Conservation (phyloP, 768 basidiomycete genomes). For the Termitomyces bulborhizus region DNA sequence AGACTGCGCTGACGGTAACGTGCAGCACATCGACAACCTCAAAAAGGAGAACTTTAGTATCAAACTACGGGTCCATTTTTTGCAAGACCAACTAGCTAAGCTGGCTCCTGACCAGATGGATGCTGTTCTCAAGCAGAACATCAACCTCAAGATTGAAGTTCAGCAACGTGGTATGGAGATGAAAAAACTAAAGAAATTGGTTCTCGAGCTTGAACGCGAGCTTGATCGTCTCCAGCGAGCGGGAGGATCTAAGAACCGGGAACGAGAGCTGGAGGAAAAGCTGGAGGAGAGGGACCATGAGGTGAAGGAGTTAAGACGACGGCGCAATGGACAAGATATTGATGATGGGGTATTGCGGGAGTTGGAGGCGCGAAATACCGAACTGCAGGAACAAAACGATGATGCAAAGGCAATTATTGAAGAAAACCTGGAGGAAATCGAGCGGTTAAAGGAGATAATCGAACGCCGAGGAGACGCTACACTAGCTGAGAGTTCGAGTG, state of each 20-base stretch:
- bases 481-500: conserved; percentile 29
- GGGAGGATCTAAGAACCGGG: conserved; percentile 40
- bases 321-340: conserved; percentile 31
- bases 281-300: conserved; percentile 71
- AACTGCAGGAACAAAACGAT: conserved; percentile 71
- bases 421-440: conserved; percentile 82
- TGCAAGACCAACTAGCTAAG: conserved; percentile 87
- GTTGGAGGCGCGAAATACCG: conserved; percentile 53
- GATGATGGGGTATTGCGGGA: conserved; percentile 51
- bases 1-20: background rate
- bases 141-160: conserved; percentile 88
- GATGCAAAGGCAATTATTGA: conserved; percentile 62
- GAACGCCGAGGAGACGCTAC: conserved; percentile 46
- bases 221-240: conserved; percentile 61
- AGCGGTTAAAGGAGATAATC: conserved; percentile 62
- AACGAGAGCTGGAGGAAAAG: conserved; percentile 72
- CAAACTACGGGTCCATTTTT: conserved; percentile 92
- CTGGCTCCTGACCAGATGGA: conserved; percentile 92
- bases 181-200: conserved; percentile 87
- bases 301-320: conserved; percentile 56
- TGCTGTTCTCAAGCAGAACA: conserved; percentile 87
- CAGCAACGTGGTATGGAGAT: conserved; percentile 86
- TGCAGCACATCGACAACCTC: conserved; percentile 86
- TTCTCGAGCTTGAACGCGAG: conserved; percentile 78
- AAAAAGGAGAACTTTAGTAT: conserved; percentile 98